A percentile compares a stretch with the other conserved stretches of the same genome.
These are phyloP conservation scores for Paecilomyces variotii DNA, from an alignment of 2,329 filamentous ascomycete genomes.

Conservation along the genomic window DNA sequence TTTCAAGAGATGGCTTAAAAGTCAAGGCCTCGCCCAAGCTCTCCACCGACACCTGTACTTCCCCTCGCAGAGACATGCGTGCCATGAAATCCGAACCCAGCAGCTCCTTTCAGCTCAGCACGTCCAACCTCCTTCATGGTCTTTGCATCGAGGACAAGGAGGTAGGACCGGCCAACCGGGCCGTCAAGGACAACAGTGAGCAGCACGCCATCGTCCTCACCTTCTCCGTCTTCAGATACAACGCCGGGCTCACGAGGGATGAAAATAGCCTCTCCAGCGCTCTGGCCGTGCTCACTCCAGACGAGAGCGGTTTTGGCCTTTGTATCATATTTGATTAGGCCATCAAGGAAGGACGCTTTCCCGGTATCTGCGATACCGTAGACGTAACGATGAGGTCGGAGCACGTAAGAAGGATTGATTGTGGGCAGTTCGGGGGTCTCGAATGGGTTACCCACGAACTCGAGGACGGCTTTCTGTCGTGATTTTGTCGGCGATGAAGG, in stretches of 20 bases:
- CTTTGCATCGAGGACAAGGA: constrained; percentile 45
- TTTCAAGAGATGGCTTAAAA: background rate
- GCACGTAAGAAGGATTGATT: constrained; percentile 40
- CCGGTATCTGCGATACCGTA: constrained; percentile 41
- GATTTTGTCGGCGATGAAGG: constrained; percentile 11
- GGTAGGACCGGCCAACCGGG: constrained; percentile 41
- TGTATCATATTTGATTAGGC: constrained; percentile 46
- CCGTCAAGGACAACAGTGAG: constrained; percentile 49
- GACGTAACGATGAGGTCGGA: constrained; percentile 41
- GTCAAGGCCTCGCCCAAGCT: background rate
- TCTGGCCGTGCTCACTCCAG: constrained; percentile 44
- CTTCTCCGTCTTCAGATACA: background rate
- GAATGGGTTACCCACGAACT: constrained; percentile 17
- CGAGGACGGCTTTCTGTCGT: constrained; percentile 12
- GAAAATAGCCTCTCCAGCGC: constrained; percentile 49
- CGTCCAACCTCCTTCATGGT: constrained; percentile 43
- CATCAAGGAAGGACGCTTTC: constrained; percentile 44
- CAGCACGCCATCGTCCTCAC: constrained; percentile 47
- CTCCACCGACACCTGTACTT: background rate
- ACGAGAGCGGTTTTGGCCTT: constrained; percentile 29
- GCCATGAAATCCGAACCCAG: constrained; percentile 50
- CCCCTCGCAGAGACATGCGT: constrained; percentile 24
- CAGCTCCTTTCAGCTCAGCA: constrained; percentile 40
- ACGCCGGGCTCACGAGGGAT: constrained; percentile 16
- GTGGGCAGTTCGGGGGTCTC: constrained; percentile 41